Evolutionary conservation across 345 rosid species (phyloP).

Genomic region (Ceriops tagal): DNA sequence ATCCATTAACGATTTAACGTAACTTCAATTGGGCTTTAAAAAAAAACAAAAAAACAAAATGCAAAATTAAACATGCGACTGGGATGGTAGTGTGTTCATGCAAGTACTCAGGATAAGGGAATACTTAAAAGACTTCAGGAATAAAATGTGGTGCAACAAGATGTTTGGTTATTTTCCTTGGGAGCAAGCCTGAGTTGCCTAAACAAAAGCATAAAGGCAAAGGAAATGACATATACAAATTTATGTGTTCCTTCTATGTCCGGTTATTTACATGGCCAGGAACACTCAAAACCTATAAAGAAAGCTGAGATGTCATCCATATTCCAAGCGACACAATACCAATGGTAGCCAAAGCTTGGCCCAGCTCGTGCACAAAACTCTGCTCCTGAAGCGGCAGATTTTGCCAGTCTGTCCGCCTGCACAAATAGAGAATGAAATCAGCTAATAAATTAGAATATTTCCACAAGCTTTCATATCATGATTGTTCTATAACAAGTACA

Average conservation of each 20-base stretch:
- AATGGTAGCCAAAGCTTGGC: conserved; percentile 72
- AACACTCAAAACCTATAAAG: too few species aligned
- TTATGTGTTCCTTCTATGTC: conserved; percentile 8
- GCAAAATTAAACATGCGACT: too few species aligned
- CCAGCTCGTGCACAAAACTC: conserved; percentile 51
- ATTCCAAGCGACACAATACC: conserved; percentile 70
- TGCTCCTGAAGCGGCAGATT: conserved; percentile 55
- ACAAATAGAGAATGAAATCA: conserved; percentile 7
- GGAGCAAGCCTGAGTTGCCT: conserved; percentile 1
- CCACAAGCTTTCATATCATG: background rate
- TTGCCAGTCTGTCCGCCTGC: conserved; percentile 75
- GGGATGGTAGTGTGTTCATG: too few species aligned
- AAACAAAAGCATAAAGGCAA: conserved; percentile 46
- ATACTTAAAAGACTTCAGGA: too few species aligned
- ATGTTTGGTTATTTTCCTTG: too few species aligned
- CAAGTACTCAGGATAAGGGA: too few species aligned
- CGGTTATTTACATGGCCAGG: background rate
- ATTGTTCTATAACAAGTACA: background rate
- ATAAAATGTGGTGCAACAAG: too few species aligned
- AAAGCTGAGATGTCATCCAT: conserved; percentile 70
- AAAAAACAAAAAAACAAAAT: too few species aligned
- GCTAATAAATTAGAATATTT: background rate
- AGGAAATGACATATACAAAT: conserved; percentile 16
- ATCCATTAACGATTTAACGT: too few species aligned
- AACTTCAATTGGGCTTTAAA: too few species aligned